phyloP scores from a whole-genome alignment of 345 rosid genomes.

The Aurinia saxatilis region DNA sequence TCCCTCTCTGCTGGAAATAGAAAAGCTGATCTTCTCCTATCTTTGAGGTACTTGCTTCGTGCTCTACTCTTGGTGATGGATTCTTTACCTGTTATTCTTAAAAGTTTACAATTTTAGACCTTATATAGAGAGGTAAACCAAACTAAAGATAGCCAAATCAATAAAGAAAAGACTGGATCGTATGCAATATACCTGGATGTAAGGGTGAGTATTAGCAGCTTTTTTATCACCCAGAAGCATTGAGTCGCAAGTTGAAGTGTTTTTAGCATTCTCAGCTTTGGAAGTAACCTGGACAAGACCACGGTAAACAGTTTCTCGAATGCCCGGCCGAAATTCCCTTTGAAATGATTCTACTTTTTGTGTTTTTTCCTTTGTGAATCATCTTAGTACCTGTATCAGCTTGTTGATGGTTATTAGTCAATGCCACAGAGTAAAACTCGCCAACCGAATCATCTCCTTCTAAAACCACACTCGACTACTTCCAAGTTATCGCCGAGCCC shows the following conservation, averaged over 20 bases:
- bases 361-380: constrained; percentile 94
- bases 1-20: constrained; percentile 96
- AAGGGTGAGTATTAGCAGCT: constrained; percentile 96
- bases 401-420: constrained; percentile 83
- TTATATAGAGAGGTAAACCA: neutral
- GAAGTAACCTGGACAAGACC: constrained; percentile 97
- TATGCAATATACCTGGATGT: constrained; percentile 56
- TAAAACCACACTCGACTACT: constrained; percentile 85
- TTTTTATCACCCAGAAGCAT: constrained; percentile 93
- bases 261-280: constrained; percentile 82
- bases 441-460: constrained; percentile 82
- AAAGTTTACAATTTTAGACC: neutral
- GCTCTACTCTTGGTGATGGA: constrained; percentile 81
- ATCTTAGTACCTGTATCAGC: constrained; percentile 95
- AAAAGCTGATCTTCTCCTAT: constrained; percentile 90
- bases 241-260: constrained; percentile 89
- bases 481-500: constrained; percentile 95
- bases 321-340: constrained; percentile 80
- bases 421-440: constrained; percentile 88
- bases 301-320: constrained; percentile 81
- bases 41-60: constrained; percentile 96
- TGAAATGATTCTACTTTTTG: constrained; percentile 80
- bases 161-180: neutral
- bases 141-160: neutral
- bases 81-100: constrained; percentile 62